These are phyloP conservation scores for Russula emetica DNA, from an alignment of 768 basidiomycete species.

Conservation along the genomic window DNA sequence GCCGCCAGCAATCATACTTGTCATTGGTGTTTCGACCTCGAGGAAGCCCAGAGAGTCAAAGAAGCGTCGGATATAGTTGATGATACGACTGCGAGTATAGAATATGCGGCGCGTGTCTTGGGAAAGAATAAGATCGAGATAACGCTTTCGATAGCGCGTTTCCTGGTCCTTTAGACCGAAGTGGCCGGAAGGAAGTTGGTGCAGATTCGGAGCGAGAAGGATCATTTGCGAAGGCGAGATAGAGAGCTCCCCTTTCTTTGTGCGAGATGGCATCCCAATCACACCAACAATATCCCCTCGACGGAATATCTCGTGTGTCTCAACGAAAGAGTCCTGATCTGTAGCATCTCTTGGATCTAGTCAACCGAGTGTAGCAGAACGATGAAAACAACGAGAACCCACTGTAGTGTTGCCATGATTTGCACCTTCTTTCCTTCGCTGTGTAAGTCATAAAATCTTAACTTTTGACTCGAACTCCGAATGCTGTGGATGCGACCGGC, in stretches of 20 bases:
- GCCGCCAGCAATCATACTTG: conserved; percentile 91
- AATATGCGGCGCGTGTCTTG: conserved; percentile 86
- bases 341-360: conserved; percentile 50
- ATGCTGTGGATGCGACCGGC: conserved; percentile 93
- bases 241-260: conserved; percentile 93
- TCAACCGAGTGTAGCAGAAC: background rate
- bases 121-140: conserved; percentile 96
- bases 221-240: conserved; percentile 76
- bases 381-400: conserved; percentile 32
- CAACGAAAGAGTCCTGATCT: conserved; percentile 59
- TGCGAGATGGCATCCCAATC: conserved; percentile 81
- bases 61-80: conserved; percentile 91
- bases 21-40: conserved; percentile 99
- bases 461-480: conserved; percentile 73
- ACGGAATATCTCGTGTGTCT: conserved; percentile 80
- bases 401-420: conserved; percentile 89
- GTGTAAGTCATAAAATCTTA: conserved; percentile 91
- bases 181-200: conserved; percentile 89
- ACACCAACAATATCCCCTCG: conserved; percentile 97
- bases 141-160: conserved; percentile 96
- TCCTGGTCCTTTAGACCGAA: conserved; percentile 97
- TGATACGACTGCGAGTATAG: conserved; percentile 79
- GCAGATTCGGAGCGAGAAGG: conserved; percentile 93
- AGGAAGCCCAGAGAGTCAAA: conserved; percentile 90
- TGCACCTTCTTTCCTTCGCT: conserved; percentile 92